Percentiles rank a stretch among this genome's conserved stretches.
Evolutionary conservation across 2,329 filamentous ascomycete genomes (phyloP).

Genomic region (Ascochyta pisi): DNA sequence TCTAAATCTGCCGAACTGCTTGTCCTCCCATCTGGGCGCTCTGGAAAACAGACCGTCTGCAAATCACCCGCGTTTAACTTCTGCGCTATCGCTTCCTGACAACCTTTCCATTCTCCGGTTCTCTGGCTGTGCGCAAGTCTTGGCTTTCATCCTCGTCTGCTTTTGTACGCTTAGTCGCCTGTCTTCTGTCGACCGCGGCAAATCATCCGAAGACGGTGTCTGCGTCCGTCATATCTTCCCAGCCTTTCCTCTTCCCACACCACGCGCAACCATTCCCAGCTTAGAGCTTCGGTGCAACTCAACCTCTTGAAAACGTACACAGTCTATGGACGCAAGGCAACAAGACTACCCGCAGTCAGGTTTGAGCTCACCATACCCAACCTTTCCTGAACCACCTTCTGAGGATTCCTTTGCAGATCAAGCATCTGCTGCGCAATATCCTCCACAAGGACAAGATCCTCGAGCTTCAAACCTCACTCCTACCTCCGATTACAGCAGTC

Average conservation of each 20-base stretch:
- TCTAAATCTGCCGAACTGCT: slow-evolving; percentile 51
- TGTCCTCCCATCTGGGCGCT: slow-evolving; percentile 46
- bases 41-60: slow-evolving; percentile 52
- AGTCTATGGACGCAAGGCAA: slow-evolving; percentile 63
- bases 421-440: slow-evolving; percentile 88
- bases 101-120: slow-evolving; percentile 45
- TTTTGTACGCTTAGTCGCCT: slow-evolving; percentile 40
- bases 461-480: slow-evolving; percentile 79
- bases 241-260: slow-evolving; percentile 52
- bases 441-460: slow-evolving; percentile 78
- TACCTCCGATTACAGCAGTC: slow-evolving; percentile 86
- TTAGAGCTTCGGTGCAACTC: slow-evolving; percentile 46
- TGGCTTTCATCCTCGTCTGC: slow-evolving; percentile 36
- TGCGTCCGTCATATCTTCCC: slow-evolving; percentile 57
- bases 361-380: slow-evolving; percentile 62
- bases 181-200: slow-evolving; percentile 44
- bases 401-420: slow-evolving; percentile 88
- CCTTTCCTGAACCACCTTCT: slow-evolving; percentile 71
- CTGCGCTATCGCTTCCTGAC: slow-evolving; percentile 52
- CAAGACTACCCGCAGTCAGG: slow-evolving; percentile 61
- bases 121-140: slow-evolving; percentile 45
- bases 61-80: slow-evolving; percentile 58
- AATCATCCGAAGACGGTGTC: slow-evolving; percentile 47
- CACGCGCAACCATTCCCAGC: slow-evolving; percentile 49
- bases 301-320: slow-evolving; percentile 42